Conservation (phyloP, 2,329 filamentous ascomycete species). For the Claviceps sp. region DNA sequence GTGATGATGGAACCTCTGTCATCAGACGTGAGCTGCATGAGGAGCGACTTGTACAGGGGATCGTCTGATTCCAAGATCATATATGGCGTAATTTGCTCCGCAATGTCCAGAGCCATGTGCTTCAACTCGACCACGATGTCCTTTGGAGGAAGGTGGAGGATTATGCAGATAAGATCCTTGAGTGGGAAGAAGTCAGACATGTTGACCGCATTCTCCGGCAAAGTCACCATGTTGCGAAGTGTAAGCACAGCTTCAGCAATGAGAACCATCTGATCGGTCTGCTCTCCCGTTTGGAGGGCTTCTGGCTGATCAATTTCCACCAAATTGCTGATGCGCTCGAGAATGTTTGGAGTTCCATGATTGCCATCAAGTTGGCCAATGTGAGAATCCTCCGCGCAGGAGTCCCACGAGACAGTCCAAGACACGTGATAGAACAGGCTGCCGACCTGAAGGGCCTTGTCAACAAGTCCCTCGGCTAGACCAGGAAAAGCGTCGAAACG, state of each 20-base stretch:
- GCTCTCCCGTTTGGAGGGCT: slow-evolving; percentile 59
- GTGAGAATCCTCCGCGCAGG: slow-evolving; percentile 38
- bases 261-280: slow-evolving; percentile 57
- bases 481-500: slow-evolving; percentile 85
- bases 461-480: slow-evolving; percentile 75
- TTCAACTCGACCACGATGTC: slow-evolving; percentile 70
- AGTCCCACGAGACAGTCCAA: slow-evolving; percentile 64
- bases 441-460: slow-evolving; percentile 69
- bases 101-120: slow-evolving; percentile 82
- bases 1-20: slow-evolving; percentile 77
- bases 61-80: slow-evolving; percentile 59
- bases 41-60: slow-evolving; percentile 63
- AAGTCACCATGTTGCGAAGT: slow-evolving; percentile 89
- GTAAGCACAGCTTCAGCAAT: slow-evolving; percentile 80
- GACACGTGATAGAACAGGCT: slow-evolving; percentile 68
- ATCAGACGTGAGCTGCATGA: slow-evolving; percentile 48
- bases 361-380: slow-evolving; percentile 30
- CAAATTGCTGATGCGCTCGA: slow-evolving; percentile 58
- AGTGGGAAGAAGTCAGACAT: slow-evolving; percentile 62
- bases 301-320: slow-evolving; percentile 46
- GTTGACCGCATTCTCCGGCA: slow-evolving; percentile 77
- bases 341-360: slow-evolving; percentile 36
- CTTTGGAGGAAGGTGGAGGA: slow-evolving; percentile 61
- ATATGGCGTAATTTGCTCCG: slow-evolving; percentile 78
- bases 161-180: slow-evolving; percentile 71